Base-by-base conservation (phyloP, 139 green algal genomes). In the Pleodorina starrii region DNA sequence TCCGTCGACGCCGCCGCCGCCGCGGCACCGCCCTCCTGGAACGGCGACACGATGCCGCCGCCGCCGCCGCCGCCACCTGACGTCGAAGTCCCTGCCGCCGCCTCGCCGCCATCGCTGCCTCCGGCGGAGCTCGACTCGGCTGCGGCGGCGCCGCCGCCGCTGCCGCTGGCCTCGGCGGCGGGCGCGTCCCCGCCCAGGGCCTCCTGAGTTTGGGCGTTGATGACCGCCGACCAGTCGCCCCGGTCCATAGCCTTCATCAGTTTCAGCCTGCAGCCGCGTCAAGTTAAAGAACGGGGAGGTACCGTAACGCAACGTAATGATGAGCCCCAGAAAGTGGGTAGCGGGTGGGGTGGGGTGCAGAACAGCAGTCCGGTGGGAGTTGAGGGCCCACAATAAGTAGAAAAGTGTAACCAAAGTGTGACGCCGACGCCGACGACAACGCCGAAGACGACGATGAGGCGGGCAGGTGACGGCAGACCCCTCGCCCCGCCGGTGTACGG, bases 181-280 rank as follows among this genome's bases (percentile, higher is more conserved):
- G n/a, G n/a, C n/a, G n/a, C 63, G 29, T 10, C 63, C 9, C 5
- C 29, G 1, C 38, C 38, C 17, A 84, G 27, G 12, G 73, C 44
- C 42, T 75, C 90, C 25, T 77, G 42, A 10, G 97, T 98, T 90
- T 99, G 97, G 5, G 85, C 77, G 51, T 95, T 89, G 42, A 99
- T 97, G 0, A 98, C 97, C 0, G 42, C 91, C 17, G 90, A 96
- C 97, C 97, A 99, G 93, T 99, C 92, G 75, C 96, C 97, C 2
- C 94, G 93, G 57, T 97, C 86, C 73, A 97, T 91, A 32, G 95
- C 96, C 66, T 92, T 87, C n/a, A 97, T 93, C 9, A 95, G 87
- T 23, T 90, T 84, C 21, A 93, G 74, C 42, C 96, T 96, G 71
- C 7, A 59, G 40, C 3, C 54, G n/a, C n/a, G n/a, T n/a, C n/a